Percentiles rank a stretch among this genome's conserved stretches.
Evolutionary conservation across 305 asterid genomes (phyloP).

Genomic region (Salvia sclarea): DNA sequence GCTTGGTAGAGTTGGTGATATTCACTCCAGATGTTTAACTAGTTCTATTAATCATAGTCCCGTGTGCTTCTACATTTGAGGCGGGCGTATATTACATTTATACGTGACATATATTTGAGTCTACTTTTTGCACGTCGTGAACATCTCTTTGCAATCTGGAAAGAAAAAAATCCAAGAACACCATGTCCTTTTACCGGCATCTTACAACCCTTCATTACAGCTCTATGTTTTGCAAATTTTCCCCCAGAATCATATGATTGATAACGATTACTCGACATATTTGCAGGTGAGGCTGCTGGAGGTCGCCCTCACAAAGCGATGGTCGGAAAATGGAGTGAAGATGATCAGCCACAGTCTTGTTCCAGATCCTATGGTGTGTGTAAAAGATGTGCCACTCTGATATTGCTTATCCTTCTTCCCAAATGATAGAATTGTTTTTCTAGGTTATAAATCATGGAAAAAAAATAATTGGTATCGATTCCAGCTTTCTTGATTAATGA

Average conservation of each 20-base stretch:
- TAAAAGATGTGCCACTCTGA: conserved; percentile 52
- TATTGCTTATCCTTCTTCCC: neutral
- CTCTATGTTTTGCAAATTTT: neutral
- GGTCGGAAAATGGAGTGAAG: conserved; percentile 60
- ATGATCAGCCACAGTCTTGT: conserved; percentile 53
- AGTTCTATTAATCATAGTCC: too few relatives aligned
- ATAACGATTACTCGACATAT: conserved; percentile 13
- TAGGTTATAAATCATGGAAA: neutral
- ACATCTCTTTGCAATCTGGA: too few relatives aligned
- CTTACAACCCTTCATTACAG: neutral
- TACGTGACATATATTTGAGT: too few relatives aligned
- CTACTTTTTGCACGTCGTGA: too few relatives aligned
- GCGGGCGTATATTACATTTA: too few relatives aligned
- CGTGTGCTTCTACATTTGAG: too few relatives aligned
- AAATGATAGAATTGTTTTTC: neutral
- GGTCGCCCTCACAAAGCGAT: conserved; percentile 54
- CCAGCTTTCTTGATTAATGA: conserved; percentile 12
- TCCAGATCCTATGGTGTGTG: conserved; percentile 48
- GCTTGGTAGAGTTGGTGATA: neutral
- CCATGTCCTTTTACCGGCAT: too few relatives aligned
- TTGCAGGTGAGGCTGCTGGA: conserved; percentile 76
- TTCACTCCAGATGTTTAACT: too few relatives aligned
- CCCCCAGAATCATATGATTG: neutral
- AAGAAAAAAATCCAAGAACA: too few relatives aligned
- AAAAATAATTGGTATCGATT: neutral